Conservation (phyloP, 2,329 filamentous ascomycete species). For the Sclerotinia subarctica region DNA sequence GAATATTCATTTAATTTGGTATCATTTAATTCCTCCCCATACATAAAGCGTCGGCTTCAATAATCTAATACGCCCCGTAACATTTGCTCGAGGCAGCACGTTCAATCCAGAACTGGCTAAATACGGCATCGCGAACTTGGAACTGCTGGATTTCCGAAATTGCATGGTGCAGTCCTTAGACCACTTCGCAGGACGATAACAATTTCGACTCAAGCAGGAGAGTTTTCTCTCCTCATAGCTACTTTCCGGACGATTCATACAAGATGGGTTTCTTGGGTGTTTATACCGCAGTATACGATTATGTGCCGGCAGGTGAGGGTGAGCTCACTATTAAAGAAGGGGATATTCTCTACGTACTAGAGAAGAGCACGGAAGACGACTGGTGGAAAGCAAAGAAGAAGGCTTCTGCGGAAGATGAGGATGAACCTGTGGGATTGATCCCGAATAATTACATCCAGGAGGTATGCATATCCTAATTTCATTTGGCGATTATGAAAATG, state of each 20-base stretch:
- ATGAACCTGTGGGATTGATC: constrained; percentile 49
- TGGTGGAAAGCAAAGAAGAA: constrained; percentile 68
- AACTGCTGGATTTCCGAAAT: constrained; percentile 27
- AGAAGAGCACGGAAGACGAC: constrained; percentile 66
- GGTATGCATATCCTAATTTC: constrained; percentile 53
- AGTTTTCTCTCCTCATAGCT: constrained; percentile 20
- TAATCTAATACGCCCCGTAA: constrained; percentile 22
- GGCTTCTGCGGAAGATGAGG: constrained; percentile 41
- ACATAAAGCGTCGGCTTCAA: neutral
- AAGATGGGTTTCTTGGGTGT: constrained; percentile 88
- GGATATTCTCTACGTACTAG: constrained; percentile 80
- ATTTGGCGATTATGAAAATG: neutral
- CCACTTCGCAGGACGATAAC: constrained; percentile 31
- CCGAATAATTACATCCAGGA: constrained; percentile 95
- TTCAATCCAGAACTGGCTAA: constrained; percentile 14
- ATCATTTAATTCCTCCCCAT: constrained; percentile 8
- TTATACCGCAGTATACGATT: constrained; percentile 89
- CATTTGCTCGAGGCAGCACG: constrained; percentile 1
- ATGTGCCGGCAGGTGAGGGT: constrained; percentile 78
- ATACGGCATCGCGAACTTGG: constrained; percentile 24
- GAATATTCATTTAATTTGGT: constrained; percentile 13
- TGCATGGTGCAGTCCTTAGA: constrained; percentile 32
- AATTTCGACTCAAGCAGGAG: constrained; percentile 27
- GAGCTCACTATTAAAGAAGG: constrained; percentile 84
- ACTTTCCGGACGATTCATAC: constrained; percentile 19